Evolutionary conservation across 148 eudicot species (phyloP).

Genomic region (Persicaria tinctoria): DNA sequence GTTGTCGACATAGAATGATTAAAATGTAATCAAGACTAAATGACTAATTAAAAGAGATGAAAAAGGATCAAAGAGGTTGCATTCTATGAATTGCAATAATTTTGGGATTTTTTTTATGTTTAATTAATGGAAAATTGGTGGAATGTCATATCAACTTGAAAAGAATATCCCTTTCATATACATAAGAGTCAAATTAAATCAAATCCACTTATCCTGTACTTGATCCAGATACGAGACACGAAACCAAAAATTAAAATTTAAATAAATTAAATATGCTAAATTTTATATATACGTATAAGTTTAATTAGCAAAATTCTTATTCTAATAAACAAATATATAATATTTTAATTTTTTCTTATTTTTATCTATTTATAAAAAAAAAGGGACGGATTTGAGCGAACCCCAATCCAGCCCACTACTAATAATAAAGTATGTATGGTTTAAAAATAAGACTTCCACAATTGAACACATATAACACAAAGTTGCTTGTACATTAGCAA

Average conservation of each 20-base stretch:
- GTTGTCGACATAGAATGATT: not conserved
- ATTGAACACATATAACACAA: not conserved
- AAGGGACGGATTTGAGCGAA: too few species aligned
- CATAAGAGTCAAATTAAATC: not conserved
- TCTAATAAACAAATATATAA: too few species aligned
- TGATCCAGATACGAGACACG: not conserved
- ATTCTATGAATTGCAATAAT: conserved; percentile 2
- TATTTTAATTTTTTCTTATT: too few species aligned
- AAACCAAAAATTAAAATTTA: not conserved
- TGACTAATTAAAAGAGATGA: not conserved
- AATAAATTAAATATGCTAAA: not conserved
- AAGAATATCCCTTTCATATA: not conserved
- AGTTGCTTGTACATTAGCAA: not conserved
- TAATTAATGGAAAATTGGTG: not conserved
- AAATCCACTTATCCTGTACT: not conserved
- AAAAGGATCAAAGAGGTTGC: not conserved
- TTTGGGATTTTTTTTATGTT: not conserved
- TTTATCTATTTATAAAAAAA: not conserved
- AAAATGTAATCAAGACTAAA: not conserved
- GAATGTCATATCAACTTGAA: conserved; percentile 7
- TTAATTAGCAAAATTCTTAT: too few species aligned
- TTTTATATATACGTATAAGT: too few species aligned
- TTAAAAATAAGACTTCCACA: not conserved
- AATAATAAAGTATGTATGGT: not conserved
- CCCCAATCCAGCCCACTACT: too few species aligned